These are phyloP conservation scores for Mycena belliarum DNA, from an alignment of 768 basidiomycete species.

Conservation along the genomic window DNA sequence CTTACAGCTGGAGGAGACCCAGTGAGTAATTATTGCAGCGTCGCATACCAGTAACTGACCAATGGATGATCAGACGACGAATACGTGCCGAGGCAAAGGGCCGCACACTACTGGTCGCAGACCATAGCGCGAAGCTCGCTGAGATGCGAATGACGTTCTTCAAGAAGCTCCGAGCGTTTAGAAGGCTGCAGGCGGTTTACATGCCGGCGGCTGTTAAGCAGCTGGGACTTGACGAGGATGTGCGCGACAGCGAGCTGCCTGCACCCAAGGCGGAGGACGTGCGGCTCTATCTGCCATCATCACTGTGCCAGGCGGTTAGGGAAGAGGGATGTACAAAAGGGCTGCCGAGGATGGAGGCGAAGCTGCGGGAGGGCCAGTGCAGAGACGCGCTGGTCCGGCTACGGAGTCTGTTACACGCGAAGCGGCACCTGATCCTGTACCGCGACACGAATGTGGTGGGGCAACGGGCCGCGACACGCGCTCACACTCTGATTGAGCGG, in stretches of 20 bases:
- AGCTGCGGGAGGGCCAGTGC: constrained; percentile 15
- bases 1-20: background rate
- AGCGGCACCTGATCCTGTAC: background rate
- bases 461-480: background rate
- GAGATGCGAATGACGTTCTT: constrained; percentile 6
- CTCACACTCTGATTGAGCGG: background rate
- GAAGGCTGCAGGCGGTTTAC: background rate
- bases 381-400: background rate
- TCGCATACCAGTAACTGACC: background rate
- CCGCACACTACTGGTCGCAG: background rate
- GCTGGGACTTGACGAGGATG: constrained; percentile 4
- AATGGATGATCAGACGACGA: background rate
- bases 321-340: background rate
- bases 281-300: constrained; percentile 8
- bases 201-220: constrained; percentile 2
- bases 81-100: background rate
- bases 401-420: background rate
- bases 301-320: background rate
- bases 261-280: constrained; percentile 8
- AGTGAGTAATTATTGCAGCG: background rate
- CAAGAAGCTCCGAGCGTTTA: constrained; percentile 2
- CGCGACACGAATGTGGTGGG: background rate
- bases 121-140: background rate
- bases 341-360: background rate
- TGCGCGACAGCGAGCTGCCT: background rate